Conservation (phyloP, 805 yeast species). For the Kuraishia ogatae region DNA sequence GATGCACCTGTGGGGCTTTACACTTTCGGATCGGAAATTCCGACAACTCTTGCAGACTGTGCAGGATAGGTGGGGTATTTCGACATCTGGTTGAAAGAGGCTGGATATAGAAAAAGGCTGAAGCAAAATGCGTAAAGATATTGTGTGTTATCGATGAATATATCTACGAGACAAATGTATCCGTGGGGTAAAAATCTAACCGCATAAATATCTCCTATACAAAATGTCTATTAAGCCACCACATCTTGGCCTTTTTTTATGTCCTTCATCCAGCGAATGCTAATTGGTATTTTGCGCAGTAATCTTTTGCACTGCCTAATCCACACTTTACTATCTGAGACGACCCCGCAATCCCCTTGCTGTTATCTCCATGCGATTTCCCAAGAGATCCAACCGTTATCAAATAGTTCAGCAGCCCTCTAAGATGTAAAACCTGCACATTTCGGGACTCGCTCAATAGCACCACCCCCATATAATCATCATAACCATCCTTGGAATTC, state of each 20-base stretch:
- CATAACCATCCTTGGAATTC: not conserved
- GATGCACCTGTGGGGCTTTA: no score
- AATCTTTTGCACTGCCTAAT: not conserved
- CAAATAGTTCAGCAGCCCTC: constrained; percentile 1
- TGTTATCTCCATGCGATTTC: not conserved
- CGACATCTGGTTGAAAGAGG: no score
- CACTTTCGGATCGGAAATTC: no score
- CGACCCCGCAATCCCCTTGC: not conserved
- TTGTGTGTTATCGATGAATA: no score
- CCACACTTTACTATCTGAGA: not conserved
- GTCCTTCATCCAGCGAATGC: not conserved
- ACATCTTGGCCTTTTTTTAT: no score
- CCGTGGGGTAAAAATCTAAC: no score
- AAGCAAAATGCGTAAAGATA: no score
- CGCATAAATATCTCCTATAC: no score
- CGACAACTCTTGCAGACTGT: no score
- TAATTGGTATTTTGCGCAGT: not conserved
- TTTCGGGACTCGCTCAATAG: not conserved
- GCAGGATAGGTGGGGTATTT: no score
- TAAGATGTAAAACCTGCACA: not conserved
- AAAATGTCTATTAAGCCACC: not conserved
- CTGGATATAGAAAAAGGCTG: no score
- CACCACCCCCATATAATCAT: not conserved
- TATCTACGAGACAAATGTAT: no score
- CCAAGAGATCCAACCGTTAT: not conserved